Percentiles rank a stretch among this genome's conserved stretches.
These are phyloP conservation scores for Stephanodiscus minutulus DNA, from an alignment of 108 stramenopile genomes.

Conservation along the genomic window DNA sequence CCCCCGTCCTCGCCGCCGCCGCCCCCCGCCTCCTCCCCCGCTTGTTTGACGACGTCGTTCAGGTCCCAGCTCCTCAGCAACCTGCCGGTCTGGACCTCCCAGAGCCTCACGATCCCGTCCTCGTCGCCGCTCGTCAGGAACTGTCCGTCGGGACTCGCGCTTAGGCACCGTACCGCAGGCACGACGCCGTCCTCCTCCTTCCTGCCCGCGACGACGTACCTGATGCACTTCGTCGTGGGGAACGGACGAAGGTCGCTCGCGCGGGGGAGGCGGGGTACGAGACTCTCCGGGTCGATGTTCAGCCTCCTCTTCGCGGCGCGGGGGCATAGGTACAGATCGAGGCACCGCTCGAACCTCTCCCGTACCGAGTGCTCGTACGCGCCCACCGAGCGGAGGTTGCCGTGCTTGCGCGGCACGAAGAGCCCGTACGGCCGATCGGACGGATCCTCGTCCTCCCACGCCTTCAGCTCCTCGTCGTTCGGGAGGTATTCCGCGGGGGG, in stretches of 20 bases:
- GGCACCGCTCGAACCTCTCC: slow-evolving; percentile 97
- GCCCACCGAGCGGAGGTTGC: slow-evolving; percentile 89
- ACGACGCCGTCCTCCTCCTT: slow-evolving; percentile 17
- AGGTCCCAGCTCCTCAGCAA: slow-evolving; percentile 78
- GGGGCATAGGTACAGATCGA: slow-evolving; percentile 98
- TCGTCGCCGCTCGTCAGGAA: slow-evolving; percentile 92
- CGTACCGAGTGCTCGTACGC: slow-evolving; percentile 92
- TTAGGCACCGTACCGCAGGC: slow-evolving; percentile 70
- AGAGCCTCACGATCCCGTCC: slow-evolving; percentile 90
- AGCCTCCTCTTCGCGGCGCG: slow-evolving; percentile 92
- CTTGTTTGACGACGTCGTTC: slow-evolving; percentile 21
- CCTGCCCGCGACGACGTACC: slow-evolving; percentile 79
- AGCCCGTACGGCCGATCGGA: slow-evolving; percentile 90
- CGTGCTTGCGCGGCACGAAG: slow-evolving; percentile 89
- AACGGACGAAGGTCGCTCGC: slow-evolving; percentile 96
- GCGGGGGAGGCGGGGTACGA: slow-evolving; percentile 94
- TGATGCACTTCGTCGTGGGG: slow-evolving; percentile 89
- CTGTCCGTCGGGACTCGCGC: slow-evolving; percentile 93
- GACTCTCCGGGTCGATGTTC: slow-evolving; percentile 95
- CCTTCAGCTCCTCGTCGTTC: slow-evolving; percentile 89
- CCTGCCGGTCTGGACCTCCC: slow-evolving; percentile 94
- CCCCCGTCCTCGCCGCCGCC: slow-evolving; percentile 35
- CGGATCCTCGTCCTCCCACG: slow-evolving; percentile 91
- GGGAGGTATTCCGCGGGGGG: slow-evolving; percentile 98
- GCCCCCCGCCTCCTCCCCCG: slow-evolving; percentile 13